phyloP scores from a whole-genome alignment of 1,284 basidiomycete genomes.

The Bondarzewia mesenterica region DNA sequence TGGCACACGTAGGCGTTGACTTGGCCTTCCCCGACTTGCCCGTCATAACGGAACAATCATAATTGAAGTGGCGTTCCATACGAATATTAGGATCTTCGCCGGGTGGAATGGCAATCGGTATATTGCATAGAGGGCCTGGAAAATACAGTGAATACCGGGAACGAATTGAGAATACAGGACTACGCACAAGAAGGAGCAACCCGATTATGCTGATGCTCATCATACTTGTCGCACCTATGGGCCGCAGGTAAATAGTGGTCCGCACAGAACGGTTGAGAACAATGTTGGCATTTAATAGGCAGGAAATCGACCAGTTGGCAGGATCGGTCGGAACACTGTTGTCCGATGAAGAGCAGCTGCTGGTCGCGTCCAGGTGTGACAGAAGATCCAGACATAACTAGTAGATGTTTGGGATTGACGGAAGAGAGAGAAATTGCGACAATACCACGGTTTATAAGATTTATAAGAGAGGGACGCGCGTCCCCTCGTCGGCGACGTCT shows the following conservation, averaged over 20 bases:
- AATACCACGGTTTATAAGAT: background rate
- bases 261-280: constrained; percentile 55
- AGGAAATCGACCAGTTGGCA: constrained; percentile 73
- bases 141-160: background rate
- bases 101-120: constrained; percentile 59
- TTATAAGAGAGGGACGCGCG: background rate
- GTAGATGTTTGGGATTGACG: constrained; percentile 11
- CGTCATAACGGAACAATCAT: constrained; percentile 60
- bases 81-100: constrained; percentile 70
- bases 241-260: constrained; percentile 64
- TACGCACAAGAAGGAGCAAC: constrained; percentile 64
- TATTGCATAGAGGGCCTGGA: constrained; percentile 64
- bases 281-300: constrained; percentile 77
- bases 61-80: constrained; percentile 64
- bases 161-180: no score
- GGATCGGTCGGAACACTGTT: constrained; percentile 54
- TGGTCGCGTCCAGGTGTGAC: constrained; percentile 29
- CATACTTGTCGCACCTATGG: constrained; percentile 63
- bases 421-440: constrained; percentile 2
- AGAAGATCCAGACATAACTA: constrained; percentile 22
- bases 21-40: constrained; percentile 41
- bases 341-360: constrained; percentile 57
- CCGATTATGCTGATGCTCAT: constrained; percentile 59
- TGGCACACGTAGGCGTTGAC: constrained; percentile 51
- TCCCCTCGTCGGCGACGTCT: constrained; percentile 12